Evolutionary conservation across 495 filamentous ascomycete genomes (phyloP).

Genomic region (Darksidea phi): DNA sequence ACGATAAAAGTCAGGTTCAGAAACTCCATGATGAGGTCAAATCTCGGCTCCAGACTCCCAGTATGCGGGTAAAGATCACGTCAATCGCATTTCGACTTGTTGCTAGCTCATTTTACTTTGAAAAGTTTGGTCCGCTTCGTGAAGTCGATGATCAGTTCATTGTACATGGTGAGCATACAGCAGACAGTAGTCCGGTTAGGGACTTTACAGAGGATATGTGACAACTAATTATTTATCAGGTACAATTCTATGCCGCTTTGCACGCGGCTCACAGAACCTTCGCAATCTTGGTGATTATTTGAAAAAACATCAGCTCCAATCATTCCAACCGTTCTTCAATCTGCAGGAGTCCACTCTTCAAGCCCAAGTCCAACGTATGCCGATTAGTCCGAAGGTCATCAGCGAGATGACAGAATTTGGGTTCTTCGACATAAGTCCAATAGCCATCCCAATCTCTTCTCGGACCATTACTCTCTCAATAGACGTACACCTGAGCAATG

Average conservation of each 20-base stretch:
- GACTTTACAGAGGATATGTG: no score
- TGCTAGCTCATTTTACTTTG: slow-evolving; percentile 10
- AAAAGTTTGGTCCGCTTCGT: not conserved
- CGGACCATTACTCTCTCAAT: no score
- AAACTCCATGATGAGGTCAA: not conserved
- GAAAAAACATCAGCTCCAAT: slow-evolving; percentile 1
- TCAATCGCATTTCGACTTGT: slow-evolving; percentile 1
- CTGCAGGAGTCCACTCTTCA: no score
- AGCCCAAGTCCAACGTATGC: no score
- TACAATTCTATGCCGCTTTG: slow-evolving; percentile 15
- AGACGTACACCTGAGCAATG: no score
- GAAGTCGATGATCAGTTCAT: slow-evolving; percentile 6
- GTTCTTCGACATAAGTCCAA: no score
- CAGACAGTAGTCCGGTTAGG: not conserved
- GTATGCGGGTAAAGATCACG: not conserved
- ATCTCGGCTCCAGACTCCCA: not conserved
- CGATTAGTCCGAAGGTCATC: no score
- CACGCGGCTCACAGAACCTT: slow-evolving; percentile 6
- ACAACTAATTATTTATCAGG: slow-evolving; percentile 2
- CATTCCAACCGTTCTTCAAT: slow-evolving; percentile 17
- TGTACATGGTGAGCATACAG: not conserved
- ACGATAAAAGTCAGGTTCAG: not conserved
- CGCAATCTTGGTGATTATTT: slow-evolving; percentile 6
- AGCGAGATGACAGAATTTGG: no score
- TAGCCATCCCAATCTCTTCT: no score